These are phyloP conservation scores for Thelonectria olida DNA, from an alignment of 2,329 filamentous ascomycete species.

Conservation along the genomic window DNA sequence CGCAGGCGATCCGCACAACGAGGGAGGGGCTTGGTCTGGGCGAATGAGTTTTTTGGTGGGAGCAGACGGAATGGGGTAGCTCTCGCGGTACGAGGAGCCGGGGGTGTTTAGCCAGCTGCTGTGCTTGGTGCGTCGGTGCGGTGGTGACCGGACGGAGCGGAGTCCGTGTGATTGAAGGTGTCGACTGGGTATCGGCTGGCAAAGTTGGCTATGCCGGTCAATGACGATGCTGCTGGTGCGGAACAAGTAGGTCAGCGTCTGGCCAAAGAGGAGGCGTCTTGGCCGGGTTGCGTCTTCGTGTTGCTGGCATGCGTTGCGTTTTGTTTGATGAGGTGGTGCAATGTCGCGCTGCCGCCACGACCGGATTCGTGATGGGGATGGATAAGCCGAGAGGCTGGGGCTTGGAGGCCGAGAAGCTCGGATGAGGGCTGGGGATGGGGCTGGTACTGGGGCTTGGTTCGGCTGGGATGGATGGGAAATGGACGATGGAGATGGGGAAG, in stretches of 20 bases:
- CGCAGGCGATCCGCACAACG: conserved; percentile 13
- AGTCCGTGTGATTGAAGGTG: conserved; percentile 14
- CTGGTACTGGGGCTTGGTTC: no score
- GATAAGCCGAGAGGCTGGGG: conserved; percentile 14
- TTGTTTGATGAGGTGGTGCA: conserved; percentile 22
- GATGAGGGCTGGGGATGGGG: conserved; percentile 13
- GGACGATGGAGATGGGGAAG: conserved; percentile 1
- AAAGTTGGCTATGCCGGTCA: conserved; percentile 14
- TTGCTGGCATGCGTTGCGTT: conserved; percentile 20
- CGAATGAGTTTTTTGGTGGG: conserved; percentile 20
- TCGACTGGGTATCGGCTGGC: conserved; percentile 5
- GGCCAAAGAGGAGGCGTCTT: conserved; percentile 17
- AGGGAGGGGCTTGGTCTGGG: conserved; percentile 25
- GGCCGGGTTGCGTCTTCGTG: conserved; percentile 19
- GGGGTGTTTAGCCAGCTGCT: conserved; percentile 16
- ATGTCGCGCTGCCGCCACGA: conserved; percentile 19
- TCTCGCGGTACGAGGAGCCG: conserved; percentile 15
- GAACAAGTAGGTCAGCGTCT: conserved; percentile 19
- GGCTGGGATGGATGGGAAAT: conserved; percentile 13
- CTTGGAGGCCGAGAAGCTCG: background rate
- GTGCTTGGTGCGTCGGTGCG: conserved; percentile 17
- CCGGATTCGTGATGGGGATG: conserved; percentile 13
- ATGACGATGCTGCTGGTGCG: conserved; percentile 20
- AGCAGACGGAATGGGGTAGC: conserved; percentile 17
- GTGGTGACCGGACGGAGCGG: conserved; percentile 17